Evolutionary conservation across 2,329 filamentous ascomycete genomes (phyloP), one percentile per base, ranked within the genome.

Genomic region (Stromatinia cepivora): DNA sequence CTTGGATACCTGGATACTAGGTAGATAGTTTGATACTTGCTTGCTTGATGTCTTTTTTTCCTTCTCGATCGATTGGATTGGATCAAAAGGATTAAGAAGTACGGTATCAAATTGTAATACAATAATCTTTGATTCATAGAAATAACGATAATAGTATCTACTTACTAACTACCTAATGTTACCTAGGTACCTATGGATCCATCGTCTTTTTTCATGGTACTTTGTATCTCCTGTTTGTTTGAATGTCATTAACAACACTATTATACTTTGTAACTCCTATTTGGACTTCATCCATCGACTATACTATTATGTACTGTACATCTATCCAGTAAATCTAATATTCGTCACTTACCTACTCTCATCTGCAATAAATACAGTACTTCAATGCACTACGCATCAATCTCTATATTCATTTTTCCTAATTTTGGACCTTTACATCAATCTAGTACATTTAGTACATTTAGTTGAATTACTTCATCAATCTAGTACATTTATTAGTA

Each of bases 321-420:
- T 25, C 34, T 39, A 17, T n/a, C 20, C 13, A 39, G 11, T 25
- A 25, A n/a, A 25, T 25, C 34, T 25, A 39, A 39, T 10, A 36
- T 39, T 20, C 34, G 13, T 57, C 54, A 17, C 22, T 25, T 4
- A 22, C 22, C 22, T 39, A 2, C 34, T 22, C 36, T 25, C 53
- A 36, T 57, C 34, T 11, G 17, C 54, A 39, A 25, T 28, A 0
- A 11, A 17, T 8, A 39, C 22, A 8, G 22, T 25, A 25, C 54
- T 9, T 39, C 54, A 57, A 57, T 57, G 15, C 36, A 36, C 56
- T 28, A 3, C 31, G 56, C 56, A 58, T 58, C 56, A 58, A 58
- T 42, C 34, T 58, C 56, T 22, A 58, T 58, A 58, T 58, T 58
- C 54, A 39, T 11, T 58, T 25, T n/a, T 58, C 36, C 31, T 20